Evolutionary conservation across 306 rosid genomes (phyloP).

Genomic region (Clitoria ternatea): DNA sequence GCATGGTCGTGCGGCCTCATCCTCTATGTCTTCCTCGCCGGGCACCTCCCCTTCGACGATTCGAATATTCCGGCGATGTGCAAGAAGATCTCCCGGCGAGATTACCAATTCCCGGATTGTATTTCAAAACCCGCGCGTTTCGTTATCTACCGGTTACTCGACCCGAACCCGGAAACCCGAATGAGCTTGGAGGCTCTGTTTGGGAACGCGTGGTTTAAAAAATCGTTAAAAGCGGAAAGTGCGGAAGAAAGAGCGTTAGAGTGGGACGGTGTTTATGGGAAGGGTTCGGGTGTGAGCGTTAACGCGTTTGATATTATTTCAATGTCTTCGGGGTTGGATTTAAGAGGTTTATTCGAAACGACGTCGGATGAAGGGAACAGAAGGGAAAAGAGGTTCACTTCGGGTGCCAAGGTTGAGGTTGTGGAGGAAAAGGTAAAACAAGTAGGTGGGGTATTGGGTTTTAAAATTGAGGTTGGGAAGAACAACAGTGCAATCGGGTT

Average conservation of each 20-base stretch:
- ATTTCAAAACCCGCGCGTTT: conserved; percentile 47
- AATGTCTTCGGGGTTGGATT: conserved; percentile 67
- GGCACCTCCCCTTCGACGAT: conserved; percentile 61
- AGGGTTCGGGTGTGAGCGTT: conserved; percentile 26
- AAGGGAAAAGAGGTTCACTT: conserved; percentile 51
- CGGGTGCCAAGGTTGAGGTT: conserved; percentile 28
- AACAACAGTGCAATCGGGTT: conserved; percentile 47
- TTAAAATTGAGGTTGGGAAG: conserved; percentile 53
- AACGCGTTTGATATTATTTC: conserved; percentile 86
- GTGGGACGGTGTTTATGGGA: not conserved
- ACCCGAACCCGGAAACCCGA: conserved; percentile 65
- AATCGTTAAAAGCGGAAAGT: conserved; percentile 23
- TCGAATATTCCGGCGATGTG: conserved; percentile 55
- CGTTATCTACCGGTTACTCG: conserved; percentile 50
- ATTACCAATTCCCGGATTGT: conserved; percentile 46
- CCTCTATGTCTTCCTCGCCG: conserved; percentile 61
- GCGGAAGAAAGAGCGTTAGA: conserved; percentile 24
- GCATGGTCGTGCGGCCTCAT: conserved; percentile 90
- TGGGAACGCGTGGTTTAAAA: conserved; percentile 56
- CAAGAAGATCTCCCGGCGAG: conserved; percentile 46
- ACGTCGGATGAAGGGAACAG: not conserved
- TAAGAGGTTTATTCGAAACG: conserved; percentile 68
- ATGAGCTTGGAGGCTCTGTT: conserved; percentile 45
- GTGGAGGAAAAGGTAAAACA: conserved; percentile 54
- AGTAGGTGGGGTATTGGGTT: conserved; percentile 55